Conservation (phyloP, 176 grass and related monocot genomes). For the Carex cristatella region DNA sequence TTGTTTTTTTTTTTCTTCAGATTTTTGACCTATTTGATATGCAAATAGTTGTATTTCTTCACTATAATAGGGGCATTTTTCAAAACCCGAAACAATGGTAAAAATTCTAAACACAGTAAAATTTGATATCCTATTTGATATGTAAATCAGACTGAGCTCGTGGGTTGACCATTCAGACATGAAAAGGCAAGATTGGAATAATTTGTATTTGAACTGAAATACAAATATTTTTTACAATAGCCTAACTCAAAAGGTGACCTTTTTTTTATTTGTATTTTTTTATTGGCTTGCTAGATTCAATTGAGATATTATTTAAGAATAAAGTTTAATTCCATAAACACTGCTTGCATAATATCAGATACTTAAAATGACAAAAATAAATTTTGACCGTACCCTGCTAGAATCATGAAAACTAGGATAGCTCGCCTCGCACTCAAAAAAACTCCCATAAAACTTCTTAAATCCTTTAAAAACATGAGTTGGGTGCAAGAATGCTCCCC, state of each 20-base stretch:
- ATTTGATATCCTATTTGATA: background rate
- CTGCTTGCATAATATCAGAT: background rate
- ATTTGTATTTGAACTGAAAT: background rate
- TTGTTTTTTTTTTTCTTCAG: background rate
- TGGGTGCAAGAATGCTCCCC: conserved; percentile 93
- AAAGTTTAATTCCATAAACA: background rate
- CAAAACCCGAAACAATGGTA: background rate
- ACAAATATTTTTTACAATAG: background rate
- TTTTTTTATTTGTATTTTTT: background rate
- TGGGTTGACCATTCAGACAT: background rate
- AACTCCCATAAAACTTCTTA: conserved; percentile 65
- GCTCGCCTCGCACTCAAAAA: conserved; percentile 66
- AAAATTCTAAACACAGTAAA: background rate
- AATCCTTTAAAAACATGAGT: conserved; percentile 91
- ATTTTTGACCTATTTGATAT: background rate
- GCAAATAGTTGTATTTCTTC: background rate
- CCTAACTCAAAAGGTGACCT: background rate
- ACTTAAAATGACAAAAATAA: background rate
- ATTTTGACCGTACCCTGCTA: conserved; percentile 62
- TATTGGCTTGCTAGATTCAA: background rate
- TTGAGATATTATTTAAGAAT: background rate
- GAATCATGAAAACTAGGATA: conserved; percentile 87
- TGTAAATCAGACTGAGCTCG: background rate
- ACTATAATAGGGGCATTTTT: background rate
- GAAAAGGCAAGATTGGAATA: background rate